Evolutionary conservation across 345 rosid species (phyloP), one percentile per base, ranked within the genome.

Genomic region (Eucalyptus tenuipes): DNA sequence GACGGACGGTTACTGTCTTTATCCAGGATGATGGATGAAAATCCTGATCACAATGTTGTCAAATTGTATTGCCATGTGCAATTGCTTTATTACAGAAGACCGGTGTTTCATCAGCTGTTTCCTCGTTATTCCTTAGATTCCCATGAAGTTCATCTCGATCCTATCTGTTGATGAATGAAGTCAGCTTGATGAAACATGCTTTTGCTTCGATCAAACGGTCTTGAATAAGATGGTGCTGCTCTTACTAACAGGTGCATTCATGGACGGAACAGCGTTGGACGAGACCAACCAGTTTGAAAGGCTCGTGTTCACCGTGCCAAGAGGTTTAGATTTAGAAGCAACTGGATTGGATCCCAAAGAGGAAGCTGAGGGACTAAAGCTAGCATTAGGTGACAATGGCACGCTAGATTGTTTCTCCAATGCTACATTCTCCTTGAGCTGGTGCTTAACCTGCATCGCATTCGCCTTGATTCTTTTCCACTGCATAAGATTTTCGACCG

Each of bases 401-500:
- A 33, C 8, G 14, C 37, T 15, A 44, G 66, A 47, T 87, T 92
- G 90, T 89, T 80, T 87, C 79, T 91, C 90, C 48, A 91, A 37
- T 27, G 85, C 91, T 29, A 89, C 47, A 40, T 96, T 96, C 93
- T 97, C 98, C 93, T 96, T 94, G 92, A 85, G 92, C 44, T 68
- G 61, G 52, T 90, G 91, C 90, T 92, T 90, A 25, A 91, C 22
- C 49, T 71, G 91, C 29, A 88, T 91, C 12, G 94, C 94, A 90
- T 90, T 96, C 42, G 97, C 94, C 92, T 97, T 97, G 89, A 95
- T 89, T 48, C 93, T 96, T 92, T 95, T 97, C 99, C 99, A 97
- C 90, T 96, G 98, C 44, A 89, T 85, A 53, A 94, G 94, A 90
- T 96, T 97, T 91, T 94, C 96, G 10, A 97, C 95, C 2, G 99